These are phyloP conservation scores for Dendryphion nanum DNA, from an alignment of 2,329 filamentous ascomycete species.

Conservation along the genomic window DNA sequence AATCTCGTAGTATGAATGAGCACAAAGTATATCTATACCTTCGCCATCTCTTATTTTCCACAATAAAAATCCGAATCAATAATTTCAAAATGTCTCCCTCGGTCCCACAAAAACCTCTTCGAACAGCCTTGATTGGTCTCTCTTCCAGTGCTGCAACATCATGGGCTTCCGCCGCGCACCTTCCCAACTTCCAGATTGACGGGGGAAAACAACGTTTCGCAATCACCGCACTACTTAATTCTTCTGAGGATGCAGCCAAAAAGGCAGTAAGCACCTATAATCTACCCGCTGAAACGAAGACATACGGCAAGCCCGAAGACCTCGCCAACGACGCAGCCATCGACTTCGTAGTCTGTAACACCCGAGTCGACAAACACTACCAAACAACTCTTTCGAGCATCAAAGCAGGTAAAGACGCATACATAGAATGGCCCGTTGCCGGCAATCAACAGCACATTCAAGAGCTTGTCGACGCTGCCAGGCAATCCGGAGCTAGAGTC, in stretches of 20 bases:
- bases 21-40: no score
- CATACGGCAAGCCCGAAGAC: constrained; percentile 43
- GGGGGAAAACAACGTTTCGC: constrained; percentile 34
- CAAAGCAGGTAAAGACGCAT: constrained; percentile 46
- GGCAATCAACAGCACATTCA: constrained; percentile 38
- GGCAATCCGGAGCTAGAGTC: constrained; percentile 40
- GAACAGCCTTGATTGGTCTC: constrained; percentile 26
- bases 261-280: constrained; percentile 41
- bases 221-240: constrained; percentile 50
- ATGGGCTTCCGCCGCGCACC: constrained; percentile 38
- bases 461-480: constrained; percentile 42
- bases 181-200: constrained; percentile 31
- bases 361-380: constrained; percentile 42
- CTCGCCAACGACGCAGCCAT: constrained; percentile 44
- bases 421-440: constrained; percentile 50
- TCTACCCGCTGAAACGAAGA: constrained; percentile 39
- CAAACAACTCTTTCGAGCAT: constrained; percentile 39
- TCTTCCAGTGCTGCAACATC: constrained; percentile 15
- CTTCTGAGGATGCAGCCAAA: constrained; percentile 40
- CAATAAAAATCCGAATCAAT: no score
- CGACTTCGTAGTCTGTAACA: constrained; percentile 44
- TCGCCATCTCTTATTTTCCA: no score
- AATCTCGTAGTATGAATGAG: no score
- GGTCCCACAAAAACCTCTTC: constrained; percentile 12
- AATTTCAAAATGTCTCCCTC: neutral